A percentile compares a stretch with the other conserved stretches of the same genome.
These are phyloP conservation scores for Scalesia atractyloides DNA, from an alignment of 129 eudicot species.

Conservation along the genomic window DNA sequence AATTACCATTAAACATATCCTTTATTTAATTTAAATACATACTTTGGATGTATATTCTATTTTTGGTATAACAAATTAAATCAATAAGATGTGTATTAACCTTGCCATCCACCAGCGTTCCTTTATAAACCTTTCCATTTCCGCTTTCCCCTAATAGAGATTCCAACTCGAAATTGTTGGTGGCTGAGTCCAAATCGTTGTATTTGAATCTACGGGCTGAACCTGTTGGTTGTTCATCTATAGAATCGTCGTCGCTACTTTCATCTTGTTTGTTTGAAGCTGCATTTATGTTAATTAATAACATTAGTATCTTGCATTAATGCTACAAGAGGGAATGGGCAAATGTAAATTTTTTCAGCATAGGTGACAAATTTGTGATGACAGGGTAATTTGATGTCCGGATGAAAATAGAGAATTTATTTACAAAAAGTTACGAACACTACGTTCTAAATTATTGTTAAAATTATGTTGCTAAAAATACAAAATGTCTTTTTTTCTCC, in stretches of 20 bases:
- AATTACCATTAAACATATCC: conserved; percentile 10
- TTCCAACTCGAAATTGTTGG: conserved; percentile 66
- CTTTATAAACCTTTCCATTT: conserved; percentile 63
- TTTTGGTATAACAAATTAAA: not conserved
- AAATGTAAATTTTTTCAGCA: not conserved
- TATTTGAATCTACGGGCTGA: conserved; percentile 46
- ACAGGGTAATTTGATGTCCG: too few species aligned
- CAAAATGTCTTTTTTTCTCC: too few species aligned
- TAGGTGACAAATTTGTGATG: too few species aligned
- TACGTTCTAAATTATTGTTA: too few species aligned
- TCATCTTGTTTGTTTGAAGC: conserved; percentile 10
- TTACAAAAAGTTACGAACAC: too few species aligned
- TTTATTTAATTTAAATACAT: not conserved
- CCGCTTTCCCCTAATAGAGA: conserved; percentile 74
- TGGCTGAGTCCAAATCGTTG: conserved; percentile 63
- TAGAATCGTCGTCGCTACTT: not conserved
- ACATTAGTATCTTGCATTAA: not conserved
- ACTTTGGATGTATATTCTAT: not conserved
- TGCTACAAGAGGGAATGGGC: not conserved
- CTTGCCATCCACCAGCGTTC: conserved; percentile 58
- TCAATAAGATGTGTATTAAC: conserved; percentile 27
- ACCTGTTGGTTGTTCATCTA: conserved; percentile 8
- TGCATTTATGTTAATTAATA: not conserved
- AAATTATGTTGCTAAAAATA: too few species aligned
- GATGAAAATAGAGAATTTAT: too few species aligned